Base-by-base conservation (phyloP, 257 asterid genomes). In the Anisodus acutangulus region DNA sequence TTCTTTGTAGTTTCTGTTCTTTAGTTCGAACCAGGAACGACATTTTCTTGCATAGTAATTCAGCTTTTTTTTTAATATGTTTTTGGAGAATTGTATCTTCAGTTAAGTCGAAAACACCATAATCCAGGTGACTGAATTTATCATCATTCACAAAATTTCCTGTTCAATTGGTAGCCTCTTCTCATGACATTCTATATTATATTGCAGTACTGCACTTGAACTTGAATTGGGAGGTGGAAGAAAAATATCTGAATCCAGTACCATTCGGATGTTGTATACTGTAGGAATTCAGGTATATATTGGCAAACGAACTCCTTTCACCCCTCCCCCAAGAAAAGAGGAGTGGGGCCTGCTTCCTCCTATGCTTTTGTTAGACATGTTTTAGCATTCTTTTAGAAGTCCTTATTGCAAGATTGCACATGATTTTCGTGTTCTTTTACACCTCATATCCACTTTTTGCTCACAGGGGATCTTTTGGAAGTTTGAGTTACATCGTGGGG, bases 211-310 rank as follows among this genome's bases (percentile, higher is more conserved):
- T 70, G 86, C 89, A 45, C 95, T 95, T 89, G 98, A 97, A 86
- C 83, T 97, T 84, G 98, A 97, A 90, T 87, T 97, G 83, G 99
- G 99, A 12, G 98, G 98, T 81, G 99, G 99, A 83, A 92, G 98
- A 88, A 97, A 93, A 94, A 81, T 97, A 87, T 95, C 99, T 54
- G 90, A 91, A 79, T 93, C 90, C 89, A 93, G 98, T 89, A 90
- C 97, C 31, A 83, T 93, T 74, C 97, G 98, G 84, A 90, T 97
- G 97, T 64, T 93, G 86, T 97, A 93, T 87, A 70, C 98, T 39
- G 90, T 97, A 55, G 97, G 99, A 79, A 87, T 94, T 87, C 98
- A 94, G 99, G 99, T 95, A 86, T 26, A 17, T 19, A 41, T 68
- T 10, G 12, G 58, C 64, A 64, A 51, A 15, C 41, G 31, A 45